Base-by-base conservation (phyloP, 768 basidiomycete species). In the Brasilioporus rufonigricans region DNA sequence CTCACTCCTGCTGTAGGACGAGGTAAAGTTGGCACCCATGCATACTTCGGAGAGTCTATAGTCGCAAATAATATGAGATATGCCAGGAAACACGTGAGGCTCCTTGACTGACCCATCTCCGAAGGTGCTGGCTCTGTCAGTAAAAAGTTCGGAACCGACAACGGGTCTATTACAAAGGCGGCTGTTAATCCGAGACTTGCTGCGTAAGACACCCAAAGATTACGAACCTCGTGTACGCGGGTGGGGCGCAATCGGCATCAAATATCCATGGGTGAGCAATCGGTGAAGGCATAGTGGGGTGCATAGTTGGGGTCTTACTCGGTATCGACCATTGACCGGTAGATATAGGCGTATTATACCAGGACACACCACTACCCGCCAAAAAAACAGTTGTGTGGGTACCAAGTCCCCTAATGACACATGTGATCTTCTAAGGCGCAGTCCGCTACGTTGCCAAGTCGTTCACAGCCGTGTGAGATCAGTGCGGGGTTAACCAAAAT, bases 121-220 rank as follows among this genome's bases (percentile, higher is more conserved):
- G 10, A 56, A 16, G 21, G 9, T 49, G 21, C 58, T 60, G 24
- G 44, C 48, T 27, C 38, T 41, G n/a, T 61, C 45, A 3, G 49
- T 39, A 21, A 61, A 48, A 16, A 61, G 32, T 24, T 61, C 60
- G 10, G 60, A 61, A 14, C 59, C 60, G 16, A 61, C 41, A 3
- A 61, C 44, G 2, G 54, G 59, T 47, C 60, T 60, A 32, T 23
- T 26, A 11, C 5, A 41, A 23, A 24, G 2, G 40, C 12, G 19
- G 3, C 23, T 5, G 23, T 24, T 23, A 24, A 41, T 24, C 6
- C 10, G n/a, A n/a, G 11, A 48, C 23, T 24, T n/a, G 35, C 8
- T 35, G 21, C 18, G n/a, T 10, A 18, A 12, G 11, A 41, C 5
- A 29, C n/a, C 5, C 26, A 29, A 29, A 13, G 48, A 40, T 31